Base-by-base conservation (phyloP, 257 asterid genomes). In the Dorcoceras hygrometricum region DNA sequence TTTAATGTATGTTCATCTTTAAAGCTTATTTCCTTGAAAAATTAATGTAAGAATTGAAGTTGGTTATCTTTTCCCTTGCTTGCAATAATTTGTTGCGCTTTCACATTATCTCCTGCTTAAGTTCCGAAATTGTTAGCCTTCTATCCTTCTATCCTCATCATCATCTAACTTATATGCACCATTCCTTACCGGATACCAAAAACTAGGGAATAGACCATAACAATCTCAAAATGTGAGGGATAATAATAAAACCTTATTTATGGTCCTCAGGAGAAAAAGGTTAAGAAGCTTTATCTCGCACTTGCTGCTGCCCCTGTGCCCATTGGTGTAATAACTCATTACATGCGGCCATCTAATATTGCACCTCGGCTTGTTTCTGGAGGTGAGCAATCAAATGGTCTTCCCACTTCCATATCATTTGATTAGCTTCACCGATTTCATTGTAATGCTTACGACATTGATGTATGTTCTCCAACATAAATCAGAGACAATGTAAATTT, bases 211-310 rank as follows among this genome's bases (percentile, higher is more conserved):
- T 3, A 53, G 22, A 4, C 22, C 28, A 23, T 61, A 2, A 57
- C 20, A 62, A 28, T 55, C 19, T 27, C 22, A 43, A 8, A 72
- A 5, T 12, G 57, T 12, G 48, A 65, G 46, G 59, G n/a, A n/a
- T n/a, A 64, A 31, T 70, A 63, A 32, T 72, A 16, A 60, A 55
- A 64, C 43, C 14, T 4, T 57, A n/a, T 22, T 3, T 23, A 62
- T 36, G 67, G 26, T 75, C 60, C 66, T 55, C 94, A 89, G 97
- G 97, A 88, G 73, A 90, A 88, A 80, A 86, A 74, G 80, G 94
- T 93, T 71, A 86, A 77, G 80, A 93, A 93, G 87, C 90, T 88
- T 63, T 90, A 93, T 81, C 90, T 90, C 57, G 99, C 96, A 31
- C 95, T 93, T 74, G 91, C 94, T 55, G 83, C 92, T 77, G 89